Base-by-base conservation (phyloP, 768 basidiomycete genomes). In the Suillus lakei region DNA sequence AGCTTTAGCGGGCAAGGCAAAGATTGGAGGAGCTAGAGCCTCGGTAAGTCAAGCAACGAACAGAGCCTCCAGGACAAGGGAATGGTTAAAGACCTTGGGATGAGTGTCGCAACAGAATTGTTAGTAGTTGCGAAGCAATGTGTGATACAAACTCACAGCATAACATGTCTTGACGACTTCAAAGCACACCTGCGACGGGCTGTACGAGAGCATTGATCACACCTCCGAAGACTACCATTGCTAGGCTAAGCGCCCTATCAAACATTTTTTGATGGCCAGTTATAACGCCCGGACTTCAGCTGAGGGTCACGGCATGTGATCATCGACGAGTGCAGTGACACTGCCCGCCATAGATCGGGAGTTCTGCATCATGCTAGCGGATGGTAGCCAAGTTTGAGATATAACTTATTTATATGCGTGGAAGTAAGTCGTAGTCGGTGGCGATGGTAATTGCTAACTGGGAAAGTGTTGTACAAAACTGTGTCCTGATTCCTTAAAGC, bases 101-200 rank as follows among this genome's bases (percentile, higher is more conserved):
- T 44, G 77, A 70, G 43, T 63, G 69, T 73, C 67, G 62, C 60
- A 64, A 53, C n/a, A 63, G 63, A 69, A 71, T 70, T 53, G 72
- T 70, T 67, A 69, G 71, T 59, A 69, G 70, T 64, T 63, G 60
- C 60, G 66, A 66, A 62, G 68, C 63, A 43, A 60, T 48, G 28
- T 54, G 61, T 68, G 64, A 68, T 39, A 53, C 60, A 59, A 62
- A 66, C 67, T 66, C 69, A 70, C 68, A 69, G 68, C 64, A 64
- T 61, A 46, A 30, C 58, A 39, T 36, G 30, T 62, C 61, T 60
- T 70, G 64, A 64, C 53, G 58, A 71, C 67, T 70, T 64, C 50
- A 63, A n/a, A 67, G 39, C 38, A 62, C 43, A 56, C 60, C 64
- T 67, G 73, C 73, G 66, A 77, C 76, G 73, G 79, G 80, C 79